These are phyloP conservation scores for Guillardia theta DNA, from an alignment of 78 protist species.

Conservation along the genomic window DNA sequence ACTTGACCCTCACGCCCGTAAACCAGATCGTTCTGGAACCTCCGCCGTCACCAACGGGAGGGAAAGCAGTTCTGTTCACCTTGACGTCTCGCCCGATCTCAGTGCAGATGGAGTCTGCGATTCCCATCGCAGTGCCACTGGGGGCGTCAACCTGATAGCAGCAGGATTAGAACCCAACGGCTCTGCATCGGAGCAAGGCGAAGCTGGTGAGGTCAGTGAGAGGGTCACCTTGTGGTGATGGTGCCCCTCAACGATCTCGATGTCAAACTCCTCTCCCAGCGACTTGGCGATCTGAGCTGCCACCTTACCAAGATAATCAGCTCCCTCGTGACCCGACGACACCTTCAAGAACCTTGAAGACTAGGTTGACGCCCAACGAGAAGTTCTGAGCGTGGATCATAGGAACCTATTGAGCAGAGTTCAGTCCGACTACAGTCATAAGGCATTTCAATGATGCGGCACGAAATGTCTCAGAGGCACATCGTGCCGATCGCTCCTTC, in stretches of 20 bases:
- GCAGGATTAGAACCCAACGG: too few species aligned
- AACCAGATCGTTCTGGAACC: not conserved
- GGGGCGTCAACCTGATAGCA: conserved; percentile 19
- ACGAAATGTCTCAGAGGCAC: too few species aligned
- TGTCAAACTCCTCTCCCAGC: conserved; percentile 14
- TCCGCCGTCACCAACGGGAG: not conserved
- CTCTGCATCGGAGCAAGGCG: too few species aligned
- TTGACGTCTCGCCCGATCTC: conserved; percentile 6
- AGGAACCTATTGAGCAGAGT: too few species aligned
- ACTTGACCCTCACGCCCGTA: not conserved
- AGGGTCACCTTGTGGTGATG: conserved; percentile 38
- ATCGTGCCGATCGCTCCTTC: too few species aligned
- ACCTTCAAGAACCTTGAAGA: not conserved
- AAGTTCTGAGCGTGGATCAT: conserved; percentile 31
- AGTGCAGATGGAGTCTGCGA: not conserved
- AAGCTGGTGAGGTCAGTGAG: too few species aligned
- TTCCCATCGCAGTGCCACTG: not conserved
- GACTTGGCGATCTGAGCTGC: not conserved
- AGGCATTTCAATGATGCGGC: too few species aligned
- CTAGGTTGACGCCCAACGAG: not conserved
- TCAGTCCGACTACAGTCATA: too few species aligned
- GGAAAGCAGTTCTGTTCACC: not conserved
- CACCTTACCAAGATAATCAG: too few species aligned
- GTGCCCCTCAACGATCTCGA: conserved; percentile 25
- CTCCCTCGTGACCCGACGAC: too few species aligned